These are phyloP conservation scores for Neurospora sp. DNA, from an alignment of 495 filamentous ascomycete species.

Conservation along the genomic window DNA sequence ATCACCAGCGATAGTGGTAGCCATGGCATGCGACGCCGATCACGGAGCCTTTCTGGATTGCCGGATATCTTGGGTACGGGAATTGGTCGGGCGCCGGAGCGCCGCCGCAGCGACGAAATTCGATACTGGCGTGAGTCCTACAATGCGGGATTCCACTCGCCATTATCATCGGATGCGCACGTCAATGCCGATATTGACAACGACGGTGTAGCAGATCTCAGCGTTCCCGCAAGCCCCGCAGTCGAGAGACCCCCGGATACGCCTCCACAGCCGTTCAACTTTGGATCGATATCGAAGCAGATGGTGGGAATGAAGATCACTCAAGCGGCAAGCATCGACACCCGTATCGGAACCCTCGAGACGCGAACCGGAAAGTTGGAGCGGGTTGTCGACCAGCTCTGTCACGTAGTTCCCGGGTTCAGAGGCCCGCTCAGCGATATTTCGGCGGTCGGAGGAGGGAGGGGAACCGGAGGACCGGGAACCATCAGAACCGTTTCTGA, in stretches of 20 bases:
- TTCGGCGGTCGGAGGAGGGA: constrained; percentile 4
- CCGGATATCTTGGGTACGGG: constrained; percentile 21
- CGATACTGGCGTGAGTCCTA: constrained; percentile 48
- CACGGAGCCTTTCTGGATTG: constrained; percentile 44
- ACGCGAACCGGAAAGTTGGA: constrained; percentile 38
- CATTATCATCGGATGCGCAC: constrained; percentile 35
- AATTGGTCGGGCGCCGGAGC: constrained; percentile 12
- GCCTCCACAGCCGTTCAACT: constrained; percentile 44
- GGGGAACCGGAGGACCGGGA: neutral
- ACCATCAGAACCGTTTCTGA: neutral
- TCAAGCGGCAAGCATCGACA: constrained; percentile 40
- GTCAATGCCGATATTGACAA: constrained; percentile 32
- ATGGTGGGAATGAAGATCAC: constrained; percentile 46
- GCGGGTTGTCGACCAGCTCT: constrained; percentile 32
- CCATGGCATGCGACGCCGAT: constrained; percentile 34
- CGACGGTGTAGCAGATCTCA: constrained; percentile 21
- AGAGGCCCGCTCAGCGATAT: constrained; percentile 18
- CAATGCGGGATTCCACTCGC: constrained; percentile 35
- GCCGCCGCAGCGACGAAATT: constrained; percentile 47
- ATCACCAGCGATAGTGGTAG: constrained; percentile 36
- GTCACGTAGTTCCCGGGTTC: constrained; percentile 30
- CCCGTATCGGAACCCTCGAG: constrained; percentile 37
- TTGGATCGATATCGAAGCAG: constrained; percentile 32
- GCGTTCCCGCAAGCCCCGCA: constrained; percentile 21
- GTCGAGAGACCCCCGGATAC: constrained; percentile 27